Percentiles rank a stretch among this genome's conserved stretches.
phyloP scores from a whole-genome alignment of 768 basidiomycete genomes.

The Tulasnella sp. region DNA sequence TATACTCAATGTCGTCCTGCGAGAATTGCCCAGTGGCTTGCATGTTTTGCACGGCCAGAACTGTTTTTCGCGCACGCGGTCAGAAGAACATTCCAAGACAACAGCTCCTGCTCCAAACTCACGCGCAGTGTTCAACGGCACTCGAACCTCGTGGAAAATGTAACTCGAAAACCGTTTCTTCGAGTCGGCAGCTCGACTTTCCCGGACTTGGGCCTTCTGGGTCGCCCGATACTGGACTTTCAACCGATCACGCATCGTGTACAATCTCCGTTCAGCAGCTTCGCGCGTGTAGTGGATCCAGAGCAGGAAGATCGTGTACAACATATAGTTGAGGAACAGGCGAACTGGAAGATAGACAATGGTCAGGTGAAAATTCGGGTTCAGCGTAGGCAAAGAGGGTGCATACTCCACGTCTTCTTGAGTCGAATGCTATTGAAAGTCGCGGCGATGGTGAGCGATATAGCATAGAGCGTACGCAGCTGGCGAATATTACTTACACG shows the following conservation, averaged over 20 bases:
- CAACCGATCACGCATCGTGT: conserved; percentile 62
- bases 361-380: neutral
- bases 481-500: conserved; percentile 9
- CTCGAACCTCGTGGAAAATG: conserved; percentile 40
- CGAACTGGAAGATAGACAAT: neutral
- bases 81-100: neutral
- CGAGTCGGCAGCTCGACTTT: conserved; percentile 39
- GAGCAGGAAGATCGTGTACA: conserved; percentile 37
- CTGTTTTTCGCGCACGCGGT: conserved; percentile 17
- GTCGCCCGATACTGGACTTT: conserved; percentile 54
- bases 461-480: neutral
- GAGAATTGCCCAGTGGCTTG: conserved; percentile 63
- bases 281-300: conserved; percentile 50
- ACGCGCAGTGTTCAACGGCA: conserved; percentile 41
- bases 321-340: conserved; percentile 26
- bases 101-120: neutral
- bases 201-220: conserved; percentile 60
- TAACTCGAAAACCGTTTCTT: conserved; percentile 37
- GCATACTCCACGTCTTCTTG: conserved; percentile 2
- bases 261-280: conserved; percentile 54
- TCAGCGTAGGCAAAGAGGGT: conserved; percentile 28
- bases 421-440: conserved; percentile 1
- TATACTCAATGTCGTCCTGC: conserved; percentile 76
- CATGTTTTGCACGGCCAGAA: conserved; percentile 88
- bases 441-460: neutral